These are phyloP conservation scores for Globisporangium spiculum DNA, from an alignment of 352 stramenopile genomes.

Conservation along the genomic window DNA sequence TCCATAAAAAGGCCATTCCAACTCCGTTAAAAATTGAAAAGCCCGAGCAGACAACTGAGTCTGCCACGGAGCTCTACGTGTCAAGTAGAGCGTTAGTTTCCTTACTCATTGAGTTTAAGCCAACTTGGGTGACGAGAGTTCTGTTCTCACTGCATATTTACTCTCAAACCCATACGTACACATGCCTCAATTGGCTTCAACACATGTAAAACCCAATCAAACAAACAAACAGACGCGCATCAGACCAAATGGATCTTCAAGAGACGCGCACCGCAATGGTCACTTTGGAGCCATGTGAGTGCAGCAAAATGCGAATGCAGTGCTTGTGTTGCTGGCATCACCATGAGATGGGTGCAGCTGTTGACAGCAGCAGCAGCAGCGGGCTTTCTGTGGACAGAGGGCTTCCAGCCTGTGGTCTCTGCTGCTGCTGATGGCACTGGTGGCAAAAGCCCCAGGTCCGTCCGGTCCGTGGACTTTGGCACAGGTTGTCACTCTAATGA, in stretches of 20 bases:
- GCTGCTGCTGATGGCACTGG: not conserved
- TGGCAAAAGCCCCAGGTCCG: not conserved
- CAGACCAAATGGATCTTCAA: not conserved
- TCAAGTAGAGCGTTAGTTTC: conserved; percentile 89
- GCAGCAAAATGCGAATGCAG: not conserved
- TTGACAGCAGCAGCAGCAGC: not conserved
- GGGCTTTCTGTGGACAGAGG: not conserved
- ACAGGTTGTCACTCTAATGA: not conserved
- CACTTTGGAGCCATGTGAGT: not conserved
- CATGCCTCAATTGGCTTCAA: not conserved
- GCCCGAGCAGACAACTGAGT: conserved; percentile 39
- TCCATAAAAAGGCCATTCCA: conserved; percentile 62
- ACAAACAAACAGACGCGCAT: not conserved
- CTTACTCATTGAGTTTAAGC: conserved; percentile 94
- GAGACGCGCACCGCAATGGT: not conserved
- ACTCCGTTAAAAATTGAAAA: conserved; percentile 72
- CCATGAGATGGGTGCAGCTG: not conserved
- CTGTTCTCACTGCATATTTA: not conserved
- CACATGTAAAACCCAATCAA: not conserved
- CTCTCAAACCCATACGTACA: not conserved
- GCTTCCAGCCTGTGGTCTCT: not conserved
- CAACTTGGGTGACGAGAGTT: conserved; percentile 5
- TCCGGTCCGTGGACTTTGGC: not conserved
- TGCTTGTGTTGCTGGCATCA: not conserved
- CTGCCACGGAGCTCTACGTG: conserved; percentile 64